Base-by-base conservation (phyloP, 225 moss, liverwort and hornwort genomes). In the Asterella californica region DNA sequence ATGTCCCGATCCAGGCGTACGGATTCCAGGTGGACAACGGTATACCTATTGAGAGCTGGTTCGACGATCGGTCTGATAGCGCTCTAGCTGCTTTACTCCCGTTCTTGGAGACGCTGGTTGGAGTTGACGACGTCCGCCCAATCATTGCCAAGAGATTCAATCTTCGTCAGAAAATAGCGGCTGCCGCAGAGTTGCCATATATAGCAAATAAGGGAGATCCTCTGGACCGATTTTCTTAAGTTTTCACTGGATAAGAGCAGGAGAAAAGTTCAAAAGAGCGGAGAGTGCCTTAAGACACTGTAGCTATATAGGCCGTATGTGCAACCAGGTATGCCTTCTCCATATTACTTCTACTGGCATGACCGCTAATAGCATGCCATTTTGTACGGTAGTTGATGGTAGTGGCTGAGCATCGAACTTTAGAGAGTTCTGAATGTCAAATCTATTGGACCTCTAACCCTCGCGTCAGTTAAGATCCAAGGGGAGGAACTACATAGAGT, bases 31-130 rank as follows among this genome's bases (percentile, higher is more conserved):
- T 87, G 45, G 87, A 87, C 57, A 87, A 87, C 73, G 87, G 87
- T 55, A 87, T 87, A 54, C 87, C 87, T 69, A 87, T 87, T 48
- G 87, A 87, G 81, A 87, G 87, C 72, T 87, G 87, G 87, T 87
- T 87, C 25, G 83, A 84, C 48, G 87, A 87, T 59, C 81, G 83
- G 12, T 82, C 83, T 2, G 87, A 87, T 52, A 36, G 83, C 72
- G 87, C 87, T 21, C 59, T 87, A n/a, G 79, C 87, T 67, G 75
- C 78, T 45, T 52, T 87, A 72, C 82, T 87, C 33, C 87, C 87
- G 0, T 87, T 87, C 71, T 77, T 87, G 83, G 87, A 87, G 80
- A 87, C 87, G 9, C 76, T 87, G 6, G 87, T 87, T 29, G 87
- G 87, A n/a, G 87, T 87, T 48, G 87, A 87, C 53, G 87, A 87